Base-by-base conservation (phyloP, 2,329 filamentous ascomycete species). In the Colletotrichum spaethianum region DNA sequence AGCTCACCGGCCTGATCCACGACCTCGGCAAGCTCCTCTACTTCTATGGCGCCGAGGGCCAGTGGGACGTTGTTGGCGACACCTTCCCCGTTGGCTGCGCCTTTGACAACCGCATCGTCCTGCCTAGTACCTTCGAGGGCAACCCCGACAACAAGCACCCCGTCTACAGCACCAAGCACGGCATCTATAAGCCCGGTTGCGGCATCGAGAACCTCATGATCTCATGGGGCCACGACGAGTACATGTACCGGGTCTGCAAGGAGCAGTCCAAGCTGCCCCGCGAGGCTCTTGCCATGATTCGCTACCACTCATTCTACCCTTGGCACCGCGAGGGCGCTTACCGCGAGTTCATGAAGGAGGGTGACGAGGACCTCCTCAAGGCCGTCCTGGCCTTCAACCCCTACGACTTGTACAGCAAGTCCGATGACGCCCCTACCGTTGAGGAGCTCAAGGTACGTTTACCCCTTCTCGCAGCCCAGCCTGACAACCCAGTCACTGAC, bases 41-140 rank as follows among this genome's bases (percentile, higher is more conserved):
- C 86, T 93, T 94, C 84, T 93, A 93, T 84, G 93, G 90, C 73
- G 94, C 93, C n/a, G 85, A 92, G 78, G 94, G 94, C 63, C 95
- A 97, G 84, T 98, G 95, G 95, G 94, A 97, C 79, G 94, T 97
- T 3, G 95, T 98, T 33, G 95, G 95, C 69, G 93, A 95, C 82
- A 95, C 93, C 0, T 95, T 95, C 83, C 92, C 93, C 56, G 92
- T 95, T 52, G 93, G 93, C 77, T 94, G 92, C 81, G 89, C 88
- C 74, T 94, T 94, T 79, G 92, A 94, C 79, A 85, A 91, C 71
- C 86, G 88, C 75, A 96, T 96, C 85, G 93, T 97, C 84, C 94
- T 96, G 83, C 91, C 93, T 0, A 90, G 92, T 65, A 94, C 92
- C 31, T 97, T 98, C 82, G 84, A 82, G 73, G 87, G 85, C 66